phyloP scores from a whole-genome alignment of 805 yeast genomes.

The Spencermartinsiella europaea region DNA sequence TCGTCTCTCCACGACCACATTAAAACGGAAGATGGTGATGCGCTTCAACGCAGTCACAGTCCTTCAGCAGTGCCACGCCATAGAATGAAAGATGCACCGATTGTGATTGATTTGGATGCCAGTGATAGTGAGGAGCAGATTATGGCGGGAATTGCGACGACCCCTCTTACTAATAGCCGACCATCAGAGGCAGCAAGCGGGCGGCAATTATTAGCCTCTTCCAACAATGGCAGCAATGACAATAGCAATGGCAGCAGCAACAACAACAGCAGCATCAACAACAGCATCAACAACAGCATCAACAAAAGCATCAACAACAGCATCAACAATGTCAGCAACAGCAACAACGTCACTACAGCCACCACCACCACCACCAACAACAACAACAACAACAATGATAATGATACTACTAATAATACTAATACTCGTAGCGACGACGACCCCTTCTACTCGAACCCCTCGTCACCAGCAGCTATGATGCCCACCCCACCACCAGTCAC shows the following conservation, averaged over 20 bases:
- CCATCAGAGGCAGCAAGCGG: too few species aligned
- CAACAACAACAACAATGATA: neutral
- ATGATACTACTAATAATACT: too few species aligned
- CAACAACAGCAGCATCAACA: neutral
- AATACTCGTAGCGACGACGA: too few species aligned
- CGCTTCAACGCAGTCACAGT: too few species aligned
- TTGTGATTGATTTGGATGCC: neutral
- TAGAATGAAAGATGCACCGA: neutral
- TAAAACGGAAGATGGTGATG: neutral
- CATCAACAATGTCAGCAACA: neutral
- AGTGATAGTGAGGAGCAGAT: constrained; percentile 2
- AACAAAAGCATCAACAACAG: neutral
- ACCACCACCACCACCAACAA: constrained; percentile 1
- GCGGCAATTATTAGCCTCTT: too few species aligned
- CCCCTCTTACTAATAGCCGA: too few species aligned
- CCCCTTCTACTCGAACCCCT: too few species aligned
- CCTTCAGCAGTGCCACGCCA: neutral
- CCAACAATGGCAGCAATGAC: neutral
- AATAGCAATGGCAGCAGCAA: neutral
- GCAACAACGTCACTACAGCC: neutral
- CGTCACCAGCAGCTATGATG: too few species aligned
- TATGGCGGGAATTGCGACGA: neutral
- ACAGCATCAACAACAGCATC: constrained; percentile 1
- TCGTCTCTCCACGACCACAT: neutral
- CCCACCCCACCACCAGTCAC: too few species aligned